These are phyloP conservation scores for Penicillium sp. DNA, from an alignment of 2,329 filamentous ascomycete species.

Conservation along the genomic window DNA sequence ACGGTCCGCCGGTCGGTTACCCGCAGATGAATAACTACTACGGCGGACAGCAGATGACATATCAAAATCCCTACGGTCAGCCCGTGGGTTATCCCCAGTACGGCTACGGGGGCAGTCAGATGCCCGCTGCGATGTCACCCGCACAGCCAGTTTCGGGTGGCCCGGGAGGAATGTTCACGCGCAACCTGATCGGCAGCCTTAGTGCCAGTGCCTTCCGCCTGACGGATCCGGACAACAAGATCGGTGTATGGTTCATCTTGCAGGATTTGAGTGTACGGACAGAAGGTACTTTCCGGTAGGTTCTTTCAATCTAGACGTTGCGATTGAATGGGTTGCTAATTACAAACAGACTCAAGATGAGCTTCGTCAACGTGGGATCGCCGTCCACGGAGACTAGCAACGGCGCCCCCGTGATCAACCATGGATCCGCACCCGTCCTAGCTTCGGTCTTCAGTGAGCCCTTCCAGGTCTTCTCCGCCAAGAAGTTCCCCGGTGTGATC, in stretches of 20 bases:
- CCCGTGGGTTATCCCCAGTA: constrained; percentile 34
- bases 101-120: constrained; percentile 33
- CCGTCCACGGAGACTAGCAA: constrained; percentile 38
- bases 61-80: constrained; percentile 36
- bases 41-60: constrained; percentile 32
- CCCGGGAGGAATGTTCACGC: constrained; percentile 82
- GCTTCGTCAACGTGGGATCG: constrained; percentile 80
- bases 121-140: constrained; percentile 38
- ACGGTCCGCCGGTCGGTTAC: constrained; percentile 41
- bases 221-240: constrained; percentile 72
- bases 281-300: constrained; percentile 84
- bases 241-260: constrained; percentile 94
- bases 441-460: constrained; percentile 82
- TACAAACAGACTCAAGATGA: constrained; percentile 60
- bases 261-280: constrained; percentile 94
- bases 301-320: background rate
- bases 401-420: constrained; percentile 59
- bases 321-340: background rate
- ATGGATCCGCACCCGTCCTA: constrained; percentile 74
- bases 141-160: constrained; percentile 39
- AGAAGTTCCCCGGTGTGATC: constrained; percentile 97
- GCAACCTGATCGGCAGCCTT: constrained; percentile 90
- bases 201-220: constrained; percentile 85
- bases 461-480: constrained; percentile 93
- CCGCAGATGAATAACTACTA: constrained; percentile 41